Base-by-base conservation (phyloP, 257 asterid genomes). In the Nicotiana benthamiana region DNA sequence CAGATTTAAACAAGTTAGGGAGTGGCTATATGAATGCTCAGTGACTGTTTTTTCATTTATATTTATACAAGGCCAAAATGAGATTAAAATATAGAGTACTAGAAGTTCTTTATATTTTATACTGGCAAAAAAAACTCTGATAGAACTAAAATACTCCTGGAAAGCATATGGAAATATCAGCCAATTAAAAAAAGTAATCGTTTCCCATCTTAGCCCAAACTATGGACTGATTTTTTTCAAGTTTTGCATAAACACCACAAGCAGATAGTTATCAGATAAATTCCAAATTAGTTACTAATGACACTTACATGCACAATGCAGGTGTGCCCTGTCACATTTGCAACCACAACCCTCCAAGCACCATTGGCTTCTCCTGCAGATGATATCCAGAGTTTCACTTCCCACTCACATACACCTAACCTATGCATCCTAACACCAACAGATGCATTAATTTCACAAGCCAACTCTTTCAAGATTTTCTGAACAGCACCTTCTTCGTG, bases 351-450 rank as follows among this genome's bases (percentile, higher is more conserved):
- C 86, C 97, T 94, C 99, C 99, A 96, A 61, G 97, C 97, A 84
- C 98, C 99, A 81, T 91, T 91, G 77, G 98, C 97, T 66, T 89
- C 94, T 86, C 98, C 97, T 56, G 87, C 89, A 40, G 98, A 92
- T 70, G 99, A 88, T 86, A 96, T 85, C 92, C 98, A 89, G 82
- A 96, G 97, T 90, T 92, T 94, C 78, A 93, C 92, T 83, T 96
- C 99, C 95, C 98, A 96, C 90, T 94, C 94, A 82, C 90, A 91
- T 43, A 94, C 99, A 52, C 97, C 97, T 83, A 96, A 90, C 22
- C 95, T 97, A 43, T 96, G 97, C 99, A 96, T 90, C 90, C 87
- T 94, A 67, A 94, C 97, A 77, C 97, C 97, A 86, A 92, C 89
- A 34, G 92, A 90, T 79, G 92, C 87, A 87, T 90, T 87, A 79